phyloP scores from a whole-genome alignment of 495 filamentous ascomycete species.

The Endocarpon pusillum region DNA sequence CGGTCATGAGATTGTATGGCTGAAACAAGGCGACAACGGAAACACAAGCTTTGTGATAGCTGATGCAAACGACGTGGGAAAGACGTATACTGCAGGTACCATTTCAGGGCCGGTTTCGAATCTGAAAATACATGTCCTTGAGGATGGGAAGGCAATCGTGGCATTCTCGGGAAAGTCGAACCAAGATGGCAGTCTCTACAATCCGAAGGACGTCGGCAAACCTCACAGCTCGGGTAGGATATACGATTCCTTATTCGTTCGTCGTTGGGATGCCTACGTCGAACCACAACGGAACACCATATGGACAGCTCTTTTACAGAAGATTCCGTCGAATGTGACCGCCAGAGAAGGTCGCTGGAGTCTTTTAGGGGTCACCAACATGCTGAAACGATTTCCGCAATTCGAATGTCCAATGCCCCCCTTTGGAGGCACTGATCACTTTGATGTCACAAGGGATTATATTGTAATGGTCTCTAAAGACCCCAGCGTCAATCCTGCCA shows the following conservation, averaged over 20 bases:
- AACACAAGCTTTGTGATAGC: slow-evolving; percentile 45
- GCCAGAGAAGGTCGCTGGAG: slow-evolving; percentile 25
- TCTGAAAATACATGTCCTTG: slow-evolving; percentile 48
- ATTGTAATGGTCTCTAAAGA: slow-evolving; percentile 79
- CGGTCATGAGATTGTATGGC: slow-evolving; percentile 42
- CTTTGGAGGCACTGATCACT: slow-evolving; percentile 42
- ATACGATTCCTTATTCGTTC: slow-evolving; percentile 39
- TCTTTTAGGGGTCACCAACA: slow-evolving; percentile 30
- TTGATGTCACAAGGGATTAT: slow-evolving; percentile 30
- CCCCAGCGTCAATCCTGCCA: slow-evolving; percentile 56
- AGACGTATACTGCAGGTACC: slow-evolving; percentile 41
- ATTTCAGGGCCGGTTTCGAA: slow-evolving; percentile 57
- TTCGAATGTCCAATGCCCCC: slow-evolving; percentile 40
- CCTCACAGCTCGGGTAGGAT: slow-evolving; percentile 32
- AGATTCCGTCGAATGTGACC: slow-evolving; percentile 20
- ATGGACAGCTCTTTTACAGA: slow-evolving; percentile 52
- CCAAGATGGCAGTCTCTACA: slow-evolving; percentile 37
- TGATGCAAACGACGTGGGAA: slow-evolving; percentile 35
- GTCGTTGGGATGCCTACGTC: slow-evolving; percentile 45
- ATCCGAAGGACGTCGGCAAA: slow-evolving; percentile 35
- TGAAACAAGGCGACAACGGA: slow-evolving; percentile 48
- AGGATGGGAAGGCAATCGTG: slow-evolving; percentile 48
- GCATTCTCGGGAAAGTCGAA: slow-evolving; percentile 44
- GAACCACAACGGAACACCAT: slow-evolving; percentile 51
- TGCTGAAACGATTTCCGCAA: slow-evolving; percentile 20